A percentile compares a stretch with the other conserved stretches of the same genome.
Evolutionary conservation across 1,284 basidiomycete genomes (phyloP).

Genomic region (Heterobasidion occidentale): DNA sequence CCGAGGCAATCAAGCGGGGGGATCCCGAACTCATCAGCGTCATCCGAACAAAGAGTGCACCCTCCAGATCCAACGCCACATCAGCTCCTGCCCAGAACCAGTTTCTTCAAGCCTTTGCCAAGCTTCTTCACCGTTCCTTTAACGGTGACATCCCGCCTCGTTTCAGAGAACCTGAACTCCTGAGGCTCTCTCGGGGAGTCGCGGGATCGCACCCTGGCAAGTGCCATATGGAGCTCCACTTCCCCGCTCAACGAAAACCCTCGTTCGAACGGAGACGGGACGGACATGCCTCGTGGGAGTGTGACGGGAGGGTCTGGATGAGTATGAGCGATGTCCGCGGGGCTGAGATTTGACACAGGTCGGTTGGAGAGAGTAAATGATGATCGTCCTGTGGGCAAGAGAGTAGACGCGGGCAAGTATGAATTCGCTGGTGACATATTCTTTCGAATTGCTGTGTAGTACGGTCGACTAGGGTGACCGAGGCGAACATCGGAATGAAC

Average conservation of each 20-base stretch:
- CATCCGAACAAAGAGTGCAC: too few relatives aligned
- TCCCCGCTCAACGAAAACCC: conserved; percentile 55
- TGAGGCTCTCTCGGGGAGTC: conserved; percentile 17
- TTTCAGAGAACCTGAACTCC: conserved; percentile 23
- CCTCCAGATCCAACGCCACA: too few relatives aligned
- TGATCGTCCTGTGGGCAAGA: conserved; percentile 12
- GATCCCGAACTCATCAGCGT: too few relatives aligned
- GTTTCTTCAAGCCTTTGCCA: neutral
- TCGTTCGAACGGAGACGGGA: conserved; percentile 12
- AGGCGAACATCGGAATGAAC: conserved; percentile 25
- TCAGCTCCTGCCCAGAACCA: too few relatives aligned
- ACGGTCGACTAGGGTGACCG: conserved; percentile 47
- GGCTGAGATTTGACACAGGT: neutral
- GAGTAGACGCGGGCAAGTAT: conserved; percentile 18
- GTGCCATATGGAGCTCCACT: conserved; percentile 47
- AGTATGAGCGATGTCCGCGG: neutral
- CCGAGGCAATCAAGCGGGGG: too few relatives aligned
- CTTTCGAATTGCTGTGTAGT: conserved; percentile 56
- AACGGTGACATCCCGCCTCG: conserved; percentile 4
- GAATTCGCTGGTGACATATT: conserved; percentile 37
- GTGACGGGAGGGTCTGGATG: neutral
- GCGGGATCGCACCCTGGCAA: conserved; percentile 34
- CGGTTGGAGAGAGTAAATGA: conserved; percentile 5
- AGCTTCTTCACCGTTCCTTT: conserved; percentile 1
- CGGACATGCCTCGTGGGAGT: conserved; percentile 5